Evolutionary conservation across 2,329 filamentous ascomycete genomes (phyloP), one percentile per base, ranked within the genome.

Genomic region (Amauroascus verrucosus): DNA sequence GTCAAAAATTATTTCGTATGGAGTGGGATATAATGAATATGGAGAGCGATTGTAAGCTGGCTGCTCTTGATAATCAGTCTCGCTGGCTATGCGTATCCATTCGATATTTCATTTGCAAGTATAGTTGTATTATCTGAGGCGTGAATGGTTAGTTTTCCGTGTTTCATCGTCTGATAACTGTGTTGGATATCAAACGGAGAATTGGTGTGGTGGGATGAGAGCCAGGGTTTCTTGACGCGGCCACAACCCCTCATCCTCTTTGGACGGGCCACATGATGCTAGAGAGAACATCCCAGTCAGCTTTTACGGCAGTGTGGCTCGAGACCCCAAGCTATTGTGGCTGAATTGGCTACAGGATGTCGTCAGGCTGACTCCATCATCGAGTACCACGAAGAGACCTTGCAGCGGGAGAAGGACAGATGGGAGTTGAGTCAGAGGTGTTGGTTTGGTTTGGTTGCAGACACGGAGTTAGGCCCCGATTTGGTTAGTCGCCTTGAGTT

Each of bases 341-440:
- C 48, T 51, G 38, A n/a, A 41, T 20, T n/a, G 1, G 35, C 48
- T 51, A 38, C 37, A 43, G 16, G 28, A 28, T 51, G 48, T 44
- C 48, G 38, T 44, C 48, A 51, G 38, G 48, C 48, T 51, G 38
- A 35, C 40, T 41, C n/a, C n/a, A n/a, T n/a, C n/a, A n/a, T n/a
- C n/a, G n/a, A n/a, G n/a, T n/a, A 4, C 11, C n/a, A 1, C 11
- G 24, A 44, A 8, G n/a, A 38, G 35, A 38, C n/a, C 14, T 18
- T 18, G 6, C 14, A 38, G 14, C 16, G 6, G 35, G 35, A 16
- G 5, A n/a, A n/a, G 9, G 11, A 16, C n/a, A 6, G 33, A 13
- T 35, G 33, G 33, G 8, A 3, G 3, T 6, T n/a, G 33, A 13
- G 11, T 18, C 18, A 3, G 35, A 5, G 35, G 14, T 35, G 33